Percentiles rank a stretch among this genome's conserved stretches.
These are phyloP conservation scores for Boletus patriciae DNA, from an alignment of 768 basidiomycete genomes.

Conservation along the genomic window DNA sequence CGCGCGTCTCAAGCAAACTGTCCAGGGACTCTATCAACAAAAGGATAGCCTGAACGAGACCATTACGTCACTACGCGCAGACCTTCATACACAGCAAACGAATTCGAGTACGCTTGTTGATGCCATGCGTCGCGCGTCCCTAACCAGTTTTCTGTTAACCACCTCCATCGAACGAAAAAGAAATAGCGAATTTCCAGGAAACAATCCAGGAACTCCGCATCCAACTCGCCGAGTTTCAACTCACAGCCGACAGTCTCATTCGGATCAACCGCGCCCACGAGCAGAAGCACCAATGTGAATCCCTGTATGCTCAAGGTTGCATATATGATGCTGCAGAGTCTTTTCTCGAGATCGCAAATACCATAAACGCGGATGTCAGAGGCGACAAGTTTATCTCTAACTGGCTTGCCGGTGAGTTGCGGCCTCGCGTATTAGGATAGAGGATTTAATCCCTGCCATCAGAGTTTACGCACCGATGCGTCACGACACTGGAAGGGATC, in stretches of 20 bases:
- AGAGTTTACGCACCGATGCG: not conserved
- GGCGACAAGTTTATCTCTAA: not conserved
- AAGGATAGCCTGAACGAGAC: not conserved
- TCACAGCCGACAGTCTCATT: not conserved
- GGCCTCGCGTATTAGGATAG: rapidly evolving
- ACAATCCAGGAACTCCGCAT: too few relatives aligned
- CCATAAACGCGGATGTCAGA: not conserved
- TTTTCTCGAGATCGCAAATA: not conserved
- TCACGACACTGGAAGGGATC: not conserved
- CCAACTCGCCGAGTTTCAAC: not conserved
- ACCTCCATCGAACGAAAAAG: too few relatives aligned
- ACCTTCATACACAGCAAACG: too few relatives aligned
- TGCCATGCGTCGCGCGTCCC: too few relatives aligned
- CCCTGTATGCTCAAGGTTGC: not conserved
- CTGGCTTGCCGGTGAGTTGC: not conserved
- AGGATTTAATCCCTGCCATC: not conserved
- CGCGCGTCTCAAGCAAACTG: not conserved
- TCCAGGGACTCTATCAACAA: not conserved
- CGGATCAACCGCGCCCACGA: too few relatives aligned
- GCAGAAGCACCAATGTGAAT: not conserved
- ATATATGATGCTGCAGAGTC: not conserved
- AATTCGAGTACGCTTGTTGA: not conserved
- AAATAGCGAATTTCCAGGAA: too few relatives aligned
- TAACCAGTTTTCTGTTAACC: too few relatives aligned
- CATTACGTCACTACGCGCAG: not conserved